Evolutionary conservation across 108 stramenopile species (phyloP), one percentile per base, ranked within the genome.

Genomic region (Cyclotella kingstonii): DNA sequence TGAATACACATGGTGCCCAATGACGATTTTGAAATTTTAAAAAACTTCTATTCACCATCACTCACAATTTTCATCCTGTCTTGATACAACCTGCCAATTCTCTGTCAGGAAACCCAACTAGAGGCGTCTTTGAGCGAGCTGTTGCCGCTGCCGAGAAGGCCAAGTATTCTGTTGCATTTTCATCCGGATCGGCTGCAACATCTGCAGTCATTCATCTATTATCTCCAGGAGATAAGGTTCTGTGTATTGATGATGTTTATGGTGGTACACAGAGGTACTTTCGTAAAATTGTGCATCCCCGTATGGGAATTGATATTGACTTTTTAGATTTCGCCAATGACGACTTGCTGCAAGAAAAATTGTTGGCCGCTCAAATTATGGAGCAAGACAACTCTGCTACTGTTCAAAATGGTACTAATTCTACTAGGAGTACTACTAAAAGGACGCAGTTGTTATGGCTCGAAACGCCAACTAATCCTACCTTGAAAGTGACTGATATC

Each of bases 391-490:
- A n/a, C n/a, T n/a, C n/a, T n/a, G n/a, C n/a, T n/a, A n/a, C n/a
- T n/a, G n/a, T n/a, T n/a, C n/a, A n/a, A n/a, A 36, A 36, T 36
- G 11, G 9, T 36, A 36, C 36, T 36, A 36, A 7, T 36, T 9
- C 36, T 36, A 36, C n/a, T 15, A 45, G 42, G 4, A 18, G n/a
- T 34, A 22, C 17, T 45, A 14, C 15, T 29, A 41, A 68, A 5
- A 79, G 74, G 7, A 85, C 83, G 5, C 84, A 72, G 62, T 59
- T 96, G 61, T 59, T 96, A 30, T 94, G 93, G 95, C 71, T 95
- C 10, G 95, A 96, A 76, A 85, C 88, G 18, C 95, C 95, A 0
- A 94, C 95, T 22, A 96, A 96, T 75, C 95, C 95, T 14, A 90
- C 84, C 27, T 60, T 91, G 19, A 81, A 90, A 61, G 72, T 94